Evolutionary conservation across 169 alveolate species (phyloP).

Genomic region (Plasmodium knowlesi): DNA sequence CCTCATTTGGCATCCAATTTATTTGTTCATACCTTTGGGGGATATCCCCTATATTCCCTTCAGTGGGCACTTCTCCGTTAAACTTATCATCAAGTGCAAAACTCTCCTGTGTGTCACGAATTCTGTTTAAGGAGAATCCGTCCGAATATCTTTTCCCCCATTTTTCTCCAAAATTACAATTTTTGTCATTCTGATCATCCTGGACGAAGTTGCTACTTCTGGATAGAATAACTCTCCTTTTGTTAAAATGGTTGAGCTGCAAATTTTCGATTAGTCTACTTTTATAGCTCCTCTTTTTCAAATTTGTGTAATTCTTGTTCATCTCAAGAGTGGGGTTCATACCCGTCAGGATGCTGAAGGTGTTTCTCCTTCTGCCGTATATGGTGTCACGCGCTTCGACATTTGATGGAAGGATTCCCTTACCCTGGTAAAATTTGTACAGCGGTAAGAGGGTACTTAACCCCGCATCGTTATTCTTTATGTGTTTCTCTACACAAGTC

Average conservation of each 20-base stretch:
- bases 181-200: not conserved
- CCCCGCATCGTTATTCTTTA: not conserved
- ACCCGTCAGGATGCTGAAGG: conserved; percentile 7
- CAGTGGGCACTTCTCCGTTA: not conserved
- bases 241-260: conserved; percentile 11
- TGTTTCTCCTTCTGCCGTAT: conserved; percentile 25
- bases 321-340: not conserved
- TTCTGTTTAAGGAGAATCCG: not conserved
- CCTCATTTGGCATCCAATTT: not conserved
- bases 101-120: not conserved
- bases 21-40: not conserved
- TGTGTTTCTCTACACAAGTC: not conserved
- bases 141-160: conserved; percentile 15
- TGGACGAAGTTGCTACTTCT: not conserved
- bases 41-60: not conserved
- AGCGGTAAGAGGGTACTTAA: not conserved
- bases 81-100: not conserved
- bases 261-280: conserved; percentile 38
- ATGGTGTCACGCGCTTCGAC: not conserved
- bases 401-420: not conserved
- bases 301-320: conserved; percentile 12
- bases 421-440: not conserved
- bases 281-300: conserved; percentile 49
- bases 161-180: not conserved
- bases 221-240: conserved; percentile 28